These are phyloP conservation scores for Suhomyces sp. DNA, from an alignment of 805 yeast genomes.

Conservation along the genomic window DNA sequence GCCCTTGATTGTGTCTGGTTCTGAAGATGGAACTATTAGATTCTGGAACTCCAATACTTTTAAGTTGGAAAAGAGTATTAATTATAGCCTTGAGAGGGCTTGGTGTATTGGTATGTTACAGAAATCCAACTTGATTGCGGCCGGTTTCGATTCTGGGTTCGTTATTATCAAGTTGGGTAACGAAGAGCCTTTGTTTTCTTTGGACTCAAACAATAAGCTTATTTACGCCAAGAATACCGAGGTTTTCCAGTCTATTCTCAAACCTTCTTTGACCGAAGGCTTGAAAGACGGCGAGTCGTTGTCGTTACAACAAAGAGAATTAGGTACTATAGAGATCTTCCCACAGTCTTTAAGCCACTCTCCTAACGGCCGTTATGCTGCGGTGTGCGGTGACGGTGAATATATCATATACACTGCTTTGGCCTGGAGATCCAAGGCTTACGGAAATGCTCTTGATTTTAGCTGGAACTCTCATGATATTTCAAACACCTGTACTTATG, in stretches of 20 bases:
- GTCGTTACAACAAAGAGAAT: conserved; percentile 77
- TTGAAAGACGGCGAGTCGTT: conserved; percentile 78
- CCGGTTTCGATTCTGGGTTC: conserved; percentile 94
- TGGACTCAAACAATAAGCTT: conserved; percentile 90
- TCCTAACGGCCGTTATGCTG: conserved; percentile 95
- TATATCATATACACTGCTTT: conserved; percentile 92
- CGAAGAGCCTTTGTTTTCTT: conserved; percentile 89
- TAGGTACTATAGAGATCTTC: conserved; percentile 91
- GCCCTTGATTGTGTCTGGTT: conserved; percentile 91
- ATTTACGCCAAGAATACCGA: conserved; percentile 91
- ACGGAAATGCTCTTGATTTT: conserved; percentile 86
- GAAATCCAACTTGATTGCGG: conserved; percentile 71
- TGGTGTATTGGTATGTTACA: conserved; percentile 88
- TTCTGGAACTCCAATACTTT: conserved; percentile 95
- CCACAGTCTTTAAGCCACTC: conserved; percentile 87
- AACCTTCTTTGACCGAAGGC: conserved; percentile 57
- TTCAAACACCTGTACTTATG: conserved; percentile 67
- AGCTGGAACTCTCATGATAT: conserved; percentile 86
- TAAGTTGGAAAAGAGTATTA: conserved; percentile 86
- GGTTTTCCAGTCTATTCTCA: conserved; percentile 78
- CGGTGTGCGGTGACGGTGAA: conserved; percentile 98
- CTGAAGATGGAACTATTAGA: conserved; percentile 93
- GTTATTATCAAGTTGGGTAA: conserved; percentile 87
- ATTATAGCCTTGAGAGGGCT: conserved; percentile 89
- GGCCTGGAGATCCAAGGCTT: conserved; percentile 96